phyloP scores from a whole-genome alignment of 805 yeast genomes.

The Yamadazyma olivae region DNA sequence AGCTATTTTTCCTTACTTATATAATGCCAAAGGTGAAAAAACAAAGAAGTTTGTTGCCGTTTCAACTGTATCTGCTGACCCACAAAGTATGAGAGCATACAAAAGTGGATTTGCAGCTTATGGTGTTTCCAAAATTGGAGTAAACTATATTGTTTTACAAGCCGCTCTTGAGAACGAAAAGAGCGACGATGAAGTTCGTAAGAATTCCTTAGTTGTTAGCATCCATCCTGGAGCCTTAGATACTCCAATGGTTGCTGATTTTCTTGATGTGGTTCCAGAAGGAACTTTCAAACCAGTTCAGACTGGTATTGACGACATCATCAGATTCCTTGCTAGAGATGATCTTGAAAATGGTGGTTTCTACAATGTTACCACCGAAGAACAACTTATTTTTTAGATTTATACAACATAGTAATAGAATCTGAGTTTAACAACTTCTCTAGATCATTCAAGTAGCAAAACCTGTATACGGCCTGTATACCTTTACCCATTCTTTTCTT shows the following conservation, averaged over 20 bases:
- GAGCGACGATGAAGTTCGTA: neutral
- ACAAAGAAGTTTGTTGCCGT: neutral
- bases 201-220: constrained; percentile 24
- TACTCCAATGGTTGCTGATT: constrained; percentile 27
- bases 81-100: neutral
- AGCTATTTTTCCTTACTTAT: constrained; percentile 24
- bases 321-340: neutral
- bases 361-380: neutral
- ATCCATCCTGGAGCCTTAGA: constrained; percentile 40
- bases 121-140: constrained; percentile 33
- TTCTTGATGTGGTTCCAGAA: neutral
- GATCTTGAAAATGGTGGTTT: neutral
- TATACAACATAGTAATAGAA: too few relatives aligned
- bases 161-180: constrained; percentile 16
- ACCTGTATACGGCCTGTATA: too few relatives aligned
- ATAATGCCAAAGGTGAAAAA: constrained; percentile 7
- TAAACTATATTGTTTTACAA: constrained; percentile 25
- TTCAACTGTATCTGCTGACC: neutral
- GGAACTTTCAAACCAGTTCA: neutral
- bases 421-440: too few relatives aligned
- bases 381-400: neutral
- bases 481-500: too few relatives aligned
- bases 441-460: too few relatives aligned
- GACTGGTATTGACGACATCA: neutral
- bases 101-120: constrained; percentile 11